These are phyloP conservation scores for Phytophthora agathidicida DNA, from an alignment of 352 stramenopile species.

Conservation along the genomic window DNA sequence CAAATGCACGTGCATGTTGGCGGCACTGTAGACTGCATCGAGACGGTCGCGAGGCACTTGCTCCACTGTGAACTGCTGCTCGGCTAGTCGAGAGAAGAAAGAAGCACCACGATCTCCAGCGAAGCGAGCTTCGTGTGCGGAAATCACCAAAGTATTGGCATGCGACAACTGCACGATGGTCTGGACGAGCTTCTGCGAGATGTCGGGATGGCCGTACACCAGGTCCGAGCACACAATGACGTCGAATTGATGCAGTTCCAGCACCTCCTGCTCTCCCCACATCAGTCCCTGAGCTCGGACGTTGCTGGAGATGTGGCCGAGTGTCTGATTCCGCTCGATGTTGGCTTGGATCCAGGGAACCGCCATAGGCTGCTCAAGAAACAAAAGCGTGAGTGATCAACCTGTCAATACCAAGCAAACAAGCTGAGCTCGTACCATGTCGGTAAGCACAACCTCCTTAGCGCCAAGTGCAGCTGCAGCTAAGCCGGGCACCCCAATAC, in stretches of 20 bases:
- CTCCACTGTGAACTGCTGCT: slow-evolving; percentile 36
- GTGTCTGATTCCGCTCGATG: slow-evolving; percentile 47
- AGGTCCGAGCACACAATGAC: slow-evolving; percentile 65
- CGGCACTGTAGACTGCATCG: slow-evolving; percentile 46
- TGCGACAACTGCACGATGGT: slow-evolving; percentile 49
- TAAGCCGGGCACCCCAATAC: slow-evolving; percentile 57
- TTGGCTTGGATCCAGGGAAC: slow-evolving; percentile 61
- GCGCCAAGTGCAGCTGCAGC: slow-evolving; percentile 47
- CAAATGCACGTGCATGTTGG: slow-evolving; percentile 54
- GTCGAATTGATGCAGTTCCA: slow-evolving; percentile 38
- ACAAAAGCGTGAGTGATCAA: slow-evolving; percentile 3
- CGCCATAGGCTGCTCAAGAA: slow-evolving; percentile 33
- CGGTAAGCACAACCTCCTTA: slow-evolving; percentile 51
- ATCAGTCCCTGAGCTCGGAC: slow-evolving; percentile 39
- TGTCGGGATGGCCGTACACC: slow-evolving; percentile 55
- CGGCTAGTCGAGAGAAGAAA: slow-evolving; percentile 43
- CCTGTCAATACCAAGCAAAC: slow-evolving; percentile 5
- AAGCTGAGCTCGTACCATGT: slow-evolving; percentile 38
- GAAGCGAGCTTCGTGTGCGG: slow-evolving; percentile 59
- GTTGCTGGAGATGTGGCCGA: slow-evolving; percentile 23
- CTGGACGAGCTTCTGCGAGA: slow-evolving; percentile 47
- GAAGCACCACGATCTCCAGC: slow-evolving; percentile 57
- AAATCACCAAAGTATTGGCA: slow-evolving; percentile 44
- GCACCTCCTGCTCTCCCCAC: slow-evolving; percentile 41
- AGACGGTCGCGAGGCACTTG: slow-evolving; percentile 39